Percentiles rank a stretch among this genome's conserved stretches.
Evolutionary conservation across 2,329 filamentous ascomycete species (phyloP).

Genomic region (Calonectria pseudoreteaudii): DNA sequence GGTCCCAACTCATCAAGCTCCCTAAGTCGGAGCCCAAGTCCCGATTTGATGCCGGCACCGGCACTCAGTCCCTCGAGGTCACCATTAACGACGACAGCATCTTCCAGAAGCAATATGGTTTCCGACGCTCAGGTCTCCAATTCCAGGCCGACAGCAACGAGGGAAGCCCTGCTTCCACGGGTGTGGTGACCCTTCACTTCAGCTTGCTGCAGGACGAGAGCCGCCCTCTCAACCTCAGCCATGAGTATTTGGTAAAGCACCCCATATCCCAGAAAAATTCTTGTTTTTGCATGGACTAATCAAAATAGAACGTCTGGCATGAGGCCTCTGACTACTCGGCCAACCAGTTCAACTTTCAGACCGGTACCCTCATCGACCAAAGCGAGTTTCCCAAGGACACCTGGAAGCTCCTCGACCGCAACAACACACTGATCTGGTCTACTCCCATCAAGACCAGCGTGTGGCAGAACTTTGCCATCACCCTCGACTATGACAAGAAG

Average conservation of each 20-base stretch:
- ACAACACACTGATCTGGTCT: slow-evolving; percentile 62
- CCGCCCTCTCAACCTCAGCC: slow-evolving; percentile 67
- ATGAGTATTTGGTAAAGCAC: slow-evolving; percentile 66
- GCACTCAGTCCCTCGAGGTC: slow-evolving; percentile 61
- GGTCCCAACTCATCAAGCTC: slow-evolving; percentile 63
- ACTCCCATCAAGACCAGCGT: slow-evolving; percentile 61
- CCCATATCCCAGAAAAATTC: accelerated
- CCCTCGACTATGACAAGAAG: slow-evolving; percentile 68
- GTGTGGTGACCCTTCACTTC: slow-evolving; percentile 71
- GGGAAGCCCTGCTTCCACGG: slow-evolving; percentile 63
- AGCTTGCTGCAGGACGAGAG: slow-evolving; percentile 64
- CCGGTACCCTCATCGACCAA: slow-evolving; percentile 62
- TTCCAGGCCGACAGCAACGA: slow-evolving; percentile 50
- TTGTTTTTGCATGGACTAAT: slow-evolving; percentile 6
- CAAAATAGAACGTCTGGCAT: slow-evolving; percentile 53
- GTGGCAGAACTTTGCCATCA: slow-evolving; percentile 73
- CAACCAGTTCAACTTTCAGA: slow-evolving; percentile 67
- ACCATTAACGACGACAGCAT: slow-evolving; percentile 70
- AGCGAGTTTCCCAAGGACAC: slow-evolving; percentile 48
- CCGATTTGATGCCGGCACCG: slow-evolving; percentile 50
- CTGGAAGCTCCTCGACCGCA: slow-evolving; percentile 60
- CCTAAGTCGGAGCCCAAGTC: slow-evolving; percentile 50
- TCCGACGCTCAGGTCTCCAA: slow-evolving; percentile 62
- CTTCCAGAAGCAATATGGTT: slow-evolving; percentile 69
- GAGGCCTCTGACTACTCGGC: slow-evolving; percentile 60